These are phyloP conservation scores for Micractinium sp. DNA, from an alignment of 139 green algal genomes.

Conservation along the genomic window DNA sequence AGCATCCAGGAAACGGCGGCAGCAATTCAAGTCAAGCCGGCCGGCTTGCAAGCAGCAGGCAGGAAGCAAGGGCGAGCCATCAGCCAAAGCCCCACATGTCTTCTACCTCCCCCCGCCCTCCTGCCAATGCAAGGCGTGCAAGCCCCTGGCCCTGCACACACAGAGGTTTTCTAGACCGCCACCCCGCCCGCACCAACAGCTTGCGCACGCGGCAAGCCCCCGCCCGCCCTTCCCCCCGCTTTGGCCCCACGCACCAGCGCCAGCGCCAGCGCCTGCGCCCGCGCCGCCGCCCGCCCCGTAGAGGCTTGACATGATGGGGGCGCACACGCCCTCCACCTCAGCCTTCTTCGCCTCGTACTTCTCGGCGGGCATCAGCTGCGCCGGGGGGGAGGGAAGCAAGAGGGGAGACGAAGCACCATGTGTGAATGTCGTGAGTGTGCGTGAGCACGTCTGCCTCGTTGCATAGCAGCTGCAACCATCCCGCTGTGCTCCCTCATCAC, in stretches of 20 bases:
- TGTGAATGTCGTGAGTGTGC: no score
- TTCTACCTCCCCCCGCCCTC: no score
- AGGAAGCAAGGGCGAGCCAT: background rate
- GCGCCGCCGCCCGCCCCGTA: slow-evolving; percentile 52
- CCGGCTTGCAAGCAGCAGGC: background rate
- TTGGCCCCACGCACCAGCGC: no score
- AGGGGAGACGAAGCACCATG: no score
- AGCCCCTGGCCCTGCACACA: no score
- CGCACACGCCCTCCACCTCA: slow-evolving; percentile 93
- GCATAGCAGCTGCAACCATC: no score
- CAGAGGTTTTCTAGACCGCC: no score
- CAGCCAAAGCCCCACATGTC: no score
- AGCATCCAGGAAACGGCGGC: background rate
- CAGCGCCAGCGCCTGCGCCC: background rate
- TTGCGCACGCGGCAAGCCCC: background rate
- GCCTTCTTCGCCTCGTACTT: slow-evolving; percentile 98
- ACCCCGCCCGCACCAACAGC: background rate
- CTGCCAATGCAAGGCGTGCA: no score
- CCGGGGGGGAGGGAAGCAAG: background rate
- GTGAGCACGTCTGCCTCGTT: no score
- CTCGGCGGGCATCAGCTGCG: slow-evolving; percentile 57
- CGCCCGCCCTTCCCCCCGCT: background rate
- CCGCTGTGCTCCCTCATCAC: no score
- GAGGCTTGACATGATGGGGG: slow-evolving; percentile 91
- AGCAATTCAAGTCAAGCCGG: background rate